Base-by-base conservation (phyloP, 169 alveolate species). In the Cryptosporidium tyzzeri region DNA sequence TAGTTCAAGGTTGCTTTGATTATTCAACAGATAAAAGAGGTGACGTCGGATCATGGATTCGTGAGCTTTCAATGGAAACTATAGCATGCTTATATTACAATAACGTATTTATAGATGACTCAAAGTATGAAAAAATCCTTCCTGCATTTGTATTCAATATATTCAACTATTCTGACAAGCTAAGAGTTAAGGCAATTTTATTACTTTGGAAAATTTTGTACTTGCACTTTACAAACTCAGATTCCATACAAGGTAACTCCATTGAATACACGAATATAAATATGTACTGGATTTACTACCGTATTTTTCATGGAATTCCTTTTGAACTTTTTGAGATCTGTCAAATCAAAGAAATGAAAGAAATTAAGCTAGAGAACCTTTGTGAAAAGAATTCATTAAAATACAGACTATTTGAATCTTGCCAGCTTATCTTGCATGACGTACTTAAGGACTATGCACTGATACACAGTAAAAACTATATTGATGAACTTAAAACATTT, bases 41-140 rank as follows among this genome's bases (percentile, higher is more conserved):
- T 39, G 98, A 96, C 74, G 96, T 95, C 41, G 99, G 98, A 18
- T 93, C 96, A 21, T 94, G 96, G 94, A 95, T 96, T 0, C 89
- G 99, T 74, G 97, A 95, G 85, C 95, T 94, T 37, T 93, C 98
- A 5, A 93, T 95, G 92, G 94, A 87, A 50, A 89, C 94, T 29
- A 74, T 94, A 8, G 84, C 80, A 37, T 62, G 73, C 23, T 41
- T 80, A 8, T 65, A 80, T 48, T 45, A 51, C 10, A 80, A 80
- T 41, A 23, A 23, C 9, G 12, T 35, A 14, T 62, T 44, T 59
- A 73, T 2, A 33, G 70, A 59, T 9, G 55, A 73, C 6, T 35
- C 29, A 0, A 26, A 33, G 26, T 14, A 10, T 18, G 53, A 62
- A 9, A 41, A 59, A 10, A 41, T 80, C 9, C 65, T 70, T 29